Base-by-base conservation (phyloP, 179 eudicot species). In the Amaranthus tricolor region DNA sequence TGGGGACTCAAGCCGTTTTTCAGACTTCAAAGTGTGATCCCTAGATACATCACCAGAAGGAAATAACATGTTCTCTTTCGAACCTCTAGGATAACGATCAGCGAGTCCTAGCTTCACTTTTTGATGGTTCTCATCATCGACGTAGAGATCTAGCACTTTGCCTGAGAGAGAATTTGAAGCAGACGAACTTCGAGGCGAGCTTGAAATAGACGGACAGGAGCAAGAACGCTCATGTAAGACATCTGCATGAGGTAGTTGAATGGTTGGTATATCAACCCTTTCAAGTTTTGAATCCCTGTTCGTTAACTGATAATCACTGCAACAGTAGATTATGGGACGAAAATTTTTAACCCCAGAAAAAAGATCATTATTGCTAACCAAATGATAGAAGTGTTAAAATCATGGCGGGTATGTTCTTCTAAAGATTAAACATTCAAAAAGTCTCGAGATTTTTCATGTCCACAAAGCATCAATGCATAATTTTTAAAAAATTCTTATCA, bases 71-170 rank as follows among this genome's bases (percentile, higher is more conserved):
- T 81, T 74, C 15, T 70, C 66, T 74, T 74, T 66, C 48, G 24
- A 8, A 54, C 61, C 66, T 45, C 59, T 72, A 43, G 69, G 60
- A 74, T 50, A 48, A 20, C 13, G 63, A 62, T 62, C 75, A 15
- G 14, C 24, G 50, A n/a, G 58, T 17, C 77, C 54, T n/a, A n/a
- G 21, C 55, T 76, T 80, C 69, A 17, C 47, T 43, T 74, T 57
- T 43, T 77, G 81, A 64, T 24, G 77, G 50, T 63, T 62, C 74
- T 81, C 84, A 66, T 79, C 81, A 71, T 81, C 81, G 64, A 81
- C 60, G 20, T 77, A 78, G 64, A 81, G 76, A 61, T 81, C 84
- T 53, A 77, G 47, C 19, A 74, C 76, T 56, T 74, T 60, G 40
- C 78, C 78, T 45, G 76, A 61, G 16, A 70, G 47, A 52, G 84